These are phyloP conservation scores for Pseudogymnoascus sp. DNA, from an alignment of 2,329 filamentous ascomycete species.

Conservation along the genomic window DNA sequence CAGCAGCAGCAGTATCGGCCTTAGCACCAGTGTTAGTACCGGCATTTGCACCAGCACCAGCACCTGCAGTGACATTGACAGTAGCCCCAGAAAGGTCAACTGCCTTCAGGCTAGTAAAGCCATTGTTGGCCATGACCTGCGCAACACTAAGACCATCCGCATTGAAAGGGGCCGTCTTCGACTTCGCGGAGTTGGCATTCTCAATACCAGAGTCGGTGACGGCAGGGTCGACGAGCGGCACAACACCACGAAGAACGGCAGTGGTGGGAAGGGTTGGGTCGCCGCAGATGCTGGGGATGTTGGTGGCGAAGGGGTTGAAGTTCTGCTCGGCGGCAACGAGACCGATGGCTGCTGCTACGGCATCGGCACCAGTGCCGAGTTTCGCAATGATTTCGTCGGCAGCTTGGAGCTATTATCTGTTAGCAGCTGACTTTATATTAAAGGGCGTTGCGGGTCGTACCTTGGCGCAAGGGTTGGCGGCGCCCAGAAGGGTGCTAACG, in stretches of 20 bases:
- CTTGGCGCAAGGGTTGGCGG: constrained; percentile 57
- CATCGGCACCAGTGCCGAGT: constrained; percentile 50
- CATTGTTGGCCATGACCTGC: constrained; percentile 51
- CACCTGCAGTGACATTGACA: constrained; percentile 28
- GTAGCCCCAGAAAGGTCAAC: constrained; percentile 28
- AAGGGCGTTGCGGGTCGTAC: constrained; percentile 25
- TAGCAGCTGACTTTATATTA: constrained; percentile 2
- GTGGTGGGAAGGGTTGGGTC: constrained; percentile 55
- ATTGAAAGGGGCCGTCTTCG: constrained; percentile 44
- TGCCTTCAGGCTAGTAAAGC: constrained; percentile 52
- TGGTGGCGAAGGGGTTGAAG: constrained; percentile 58
- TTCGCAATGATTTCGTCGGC: constrained; percentile 55
- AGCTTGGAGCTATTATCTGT: constrained; percentile 41
- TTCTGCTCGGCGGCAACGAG: constrained; percentile 63
- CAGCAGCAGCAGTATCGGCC: constrained; percentile 11
- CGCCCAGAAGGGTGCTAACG: constrained; percentile 53
- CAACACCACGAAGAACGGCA: constrained; percentile 52
- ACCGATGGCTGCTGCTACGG: constrained; percentile 51
- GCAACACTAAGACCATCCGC: constrained; percentile 57
- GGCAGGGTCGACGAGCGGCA: constrained; percentile 58
- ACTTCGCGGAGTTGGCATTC: constrained; percentile 50
- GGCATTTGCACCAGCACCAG: constrained; percentile 20
- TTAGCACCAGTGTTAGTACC: constrained; percentile 9
- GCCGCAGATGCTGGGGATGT: constrained; percentile 53
- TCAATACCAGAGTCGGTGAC: constrained; percentile 47